Conservation (phyloP, 1,284 basidiomycete species). For the Ceratobasidium sp. region DNA sequence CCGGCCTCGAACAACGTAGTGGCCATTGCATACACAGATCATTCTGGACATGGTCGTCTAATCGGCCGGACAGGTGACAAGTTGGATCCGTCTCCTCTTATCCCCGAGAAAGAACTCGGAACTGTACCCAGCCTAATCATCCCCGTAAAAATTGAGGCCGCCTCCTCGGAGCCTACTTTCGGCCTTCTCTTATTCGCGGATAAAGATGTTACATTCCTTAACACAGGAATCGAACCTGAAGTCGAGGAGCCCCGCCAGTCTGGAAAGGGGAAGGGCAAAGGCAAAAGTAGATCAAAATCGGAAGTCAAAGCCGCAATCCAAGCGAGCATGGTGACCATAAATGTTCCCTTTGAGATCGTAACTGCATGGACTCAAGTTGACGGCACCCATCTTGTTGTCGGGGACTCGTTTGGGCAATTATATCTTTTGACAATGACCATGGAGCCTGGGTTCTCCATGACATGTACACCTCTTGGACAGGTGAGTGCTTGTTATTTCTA, state of each 20-base stretch:
- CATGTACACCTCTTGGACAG: slow-evolving; percentile 74
- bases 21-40: slow-evolving; percentile 73
- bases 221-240: slow-evolving; percentile 45
- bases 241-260: slow-evolving; percentile 60
- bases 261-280: slow-evolving; percentile 69
- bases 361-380: slow-evolving; percentile 45
- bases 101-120: slow-evolving; percentile 42
- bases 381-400: slow-evolving; percentile 66
- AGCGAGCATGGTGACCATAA: slow-evolving; percentile 13
- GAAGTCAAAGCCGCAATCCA: slow-evolving; percentile 58
- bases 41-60: slow-evolving; percentile 65
- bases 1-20: slow-evolving; percentile 56
- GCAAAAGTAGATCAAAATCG: slow-evolving; percentile 43
- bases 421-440: slow-evolving; percentile 63
- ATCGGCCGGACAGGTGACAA: slow-evolving; percentile 63
- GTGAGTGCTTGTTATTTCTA: slow-evolving; percentile 53
- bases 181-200: slow-evolving; percentile 27
- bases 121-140: slow-evolving; percentile 53
- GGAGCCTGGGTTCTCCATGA: slow-evolving; percentile 56
- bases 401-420: slow-evolving; percentile 80
- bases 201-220: slow-evolving; percentile 48
- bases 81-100: slow-evolving; percentile 53
- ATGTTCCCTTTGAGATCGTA: slow-evolving; percentile 22
- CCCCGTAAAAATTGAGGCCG: slow-evolving; percentile 41
- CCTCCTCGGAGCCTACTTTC: not conserved